Evolutionary conservation across 495 filamentous ascomycete genomes (phyloP), one percentile per base, ranked within the genome.

Genomic region (Lasiosphaeriaceae sp.): DNA sequence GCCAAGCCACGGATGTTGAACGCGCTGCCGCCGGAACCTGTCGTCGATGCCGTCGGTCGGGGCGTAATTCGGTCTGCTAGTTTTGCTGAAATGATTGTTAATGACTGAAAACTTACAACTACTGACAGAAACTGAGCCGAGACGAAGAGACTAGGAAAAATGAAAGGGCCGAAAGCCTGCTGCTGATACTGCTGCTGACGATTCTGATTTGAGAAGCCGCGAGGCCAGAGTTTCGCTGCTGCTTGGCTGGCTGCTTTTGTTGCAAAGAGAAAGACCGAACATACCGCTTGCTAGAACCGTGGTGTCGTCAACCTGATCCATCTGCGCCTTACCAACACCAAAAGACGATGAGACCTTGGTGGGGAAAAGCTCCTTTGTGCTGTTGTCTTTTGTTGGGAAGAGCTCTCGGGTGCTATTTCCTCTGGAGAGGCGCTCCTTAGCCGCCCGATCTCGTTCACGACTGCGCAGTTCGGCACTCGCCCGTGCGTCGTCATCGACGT

Each of bases 281-380:
- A 71, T 72, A 72, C 70, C 68, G 59, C 66, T 72, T 46, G 67
- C 44, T 26, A 71, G 35, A 8, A 77, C 71, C 52, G 78, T 75
- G 8, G 73, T 73, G 53, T 80, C 73, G 31, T 75, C 62, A n/a
- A 73, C 67, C 52, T 66, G 65, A 44, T 74, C 72, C 67, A 74
- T 64, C 66, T 70, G 54, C 58, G 76, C 59, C 67, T 67, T 63
- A 61, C 69, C 50, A 43, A 37, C 14, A 2, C 52, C 59, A 17
- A 44, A 34, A 6, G 17, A 49, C 12, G 60, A 60, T 51, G 52
- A 56, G 8, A 75, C 68, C 59, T 84, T 87, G 49, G 74, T 77
- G 0, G 89, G 87, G 66, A 94, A 89, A 2, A 92, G 79, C 58
- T 94, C 89, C 56, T 86, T 89, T n/a, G 59, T 43, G 2, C 51